Evolutionary conservation across 148 eudicot species (phyloP).

Genomic region (Salicornia ramosissima): DNA sequence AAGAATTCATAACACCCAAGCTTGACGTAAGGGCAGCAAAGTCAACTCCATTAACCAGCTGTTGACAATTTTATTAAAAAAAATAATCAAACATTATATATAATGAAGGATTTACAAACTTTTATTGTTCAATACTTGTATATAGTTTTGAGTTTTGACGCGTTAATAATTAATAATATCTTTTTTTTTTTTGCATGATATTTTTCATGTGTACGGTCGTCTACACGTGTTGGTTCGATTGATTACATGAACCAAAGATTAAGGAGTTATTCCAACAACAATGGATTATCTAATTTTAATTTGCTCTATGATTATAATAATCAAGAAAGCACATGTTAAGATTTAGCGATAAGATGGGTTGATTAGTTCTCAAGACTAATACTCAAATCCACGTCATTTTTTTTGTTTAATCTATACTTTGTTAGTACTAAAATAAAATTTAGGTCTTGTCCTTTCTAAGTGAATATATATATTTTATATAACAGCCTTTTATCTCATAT

Average conservation of each 20-base stretch:
- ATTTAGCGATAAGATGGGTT: slow-evolving; percentile 18
- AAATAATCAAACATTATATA: background rate
- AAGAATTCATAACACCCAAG: background rate
- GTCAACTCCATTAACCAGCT: slow-evolving; percentile 6
- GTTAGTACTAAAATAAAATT: background rate
- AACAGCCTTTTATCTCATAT: background rate
- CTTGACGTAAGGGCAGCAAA: slow-evolving; percentile 2
- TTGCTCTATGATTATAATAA: background rate
- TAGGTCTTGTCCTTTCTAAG: background rate
- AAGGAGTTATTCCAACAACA: background rate
- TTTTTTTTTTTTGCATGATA: background rate
- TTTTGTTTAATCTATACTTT: background rate
- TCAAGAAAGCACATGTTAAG: background rate
- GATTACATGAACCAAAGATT: background rate
- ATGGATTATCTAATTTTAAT: background rate
- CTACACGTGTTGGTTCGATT: background rate
- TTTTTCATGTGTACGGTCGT: background rate
- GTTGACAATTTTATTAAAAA: background rate
- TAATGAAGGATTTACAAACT: background rate
- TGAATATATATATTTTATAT: no score
- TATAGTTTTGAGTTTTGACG: background rate
- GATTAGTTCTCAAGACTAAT: slow-evolving; percentile 8
- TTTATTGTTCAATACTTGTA: background rate
- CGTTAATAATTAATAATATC: background rate
- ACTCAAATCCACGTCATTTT: slow-evolving; percentile 23